These are phyloP conservation scores for Geotrichum australiense DNA, from an alignment of 1,139 yeast species.

Conservation along the genomic window DNA sequence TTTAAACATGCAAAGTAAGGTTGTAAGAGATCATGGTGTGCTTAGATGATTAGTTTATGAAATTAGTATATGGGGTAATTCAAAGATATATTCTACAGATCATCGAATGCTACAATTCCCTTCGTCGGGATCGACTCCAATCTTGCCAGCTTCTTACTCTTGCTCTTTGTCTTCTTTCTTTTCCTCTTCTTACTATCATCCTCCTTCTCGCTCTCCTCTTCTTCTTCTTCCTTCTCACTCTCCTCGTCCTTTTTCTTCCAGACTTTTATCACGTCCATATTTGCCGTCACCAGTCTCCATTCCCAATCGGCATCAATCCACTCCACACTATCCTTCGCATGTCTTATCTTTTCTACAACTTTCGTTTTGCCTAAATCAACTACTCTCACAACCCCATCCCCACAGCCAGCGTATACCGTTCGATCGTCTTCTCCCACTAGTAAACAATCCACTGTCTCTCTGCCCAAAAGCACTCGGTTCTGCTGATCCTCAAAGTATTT, in stretches of 20 bases:
- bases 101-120: constrained; percentile 18
- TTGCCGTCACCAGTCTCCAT: constrained; percentile 71
- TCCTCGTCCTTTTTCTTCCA: constrained; percentile 43
- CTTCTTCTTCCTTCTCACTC: constrained; percentile 26
- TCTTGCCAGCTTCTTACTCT: constrained; percentile 19
- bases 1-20: too few relatives aligned
- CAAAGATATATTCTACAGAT: too few relatives aligned
- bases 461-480: constrained; percentile 64
- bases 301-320: constrained; percentile 77
- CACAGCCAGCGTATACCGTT: constrained; percentile 74
- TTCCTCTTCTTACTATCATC: constrained; percentile 24
- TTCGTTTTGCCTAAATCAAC: constrained; percentile 60
- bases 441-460: constrained; percentile 72
- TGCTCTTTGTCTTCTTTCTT: constrained; percentile 40
- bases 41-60: neutral
- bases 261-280: constrained; percentile 71
- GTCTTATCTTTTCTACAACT: constrained; percentile 60
- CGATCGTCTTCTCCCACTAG: constrained; percentile 71
- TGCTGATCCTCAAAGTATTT: constrained; percentile 63
- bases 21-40: too few relatives aligned
- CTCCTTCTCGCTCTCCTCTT: constrained; percentile 25
- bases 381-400: constrained; percentile 71
- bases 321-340: constrained; percentile 55
- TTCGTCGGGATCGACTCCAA: constrained; percentile 9
- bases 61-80: neutral